Conservation (phyloP, 2,329 filamentous ascomycete genomes). For the Aspergillus carbonarius region DNA sequence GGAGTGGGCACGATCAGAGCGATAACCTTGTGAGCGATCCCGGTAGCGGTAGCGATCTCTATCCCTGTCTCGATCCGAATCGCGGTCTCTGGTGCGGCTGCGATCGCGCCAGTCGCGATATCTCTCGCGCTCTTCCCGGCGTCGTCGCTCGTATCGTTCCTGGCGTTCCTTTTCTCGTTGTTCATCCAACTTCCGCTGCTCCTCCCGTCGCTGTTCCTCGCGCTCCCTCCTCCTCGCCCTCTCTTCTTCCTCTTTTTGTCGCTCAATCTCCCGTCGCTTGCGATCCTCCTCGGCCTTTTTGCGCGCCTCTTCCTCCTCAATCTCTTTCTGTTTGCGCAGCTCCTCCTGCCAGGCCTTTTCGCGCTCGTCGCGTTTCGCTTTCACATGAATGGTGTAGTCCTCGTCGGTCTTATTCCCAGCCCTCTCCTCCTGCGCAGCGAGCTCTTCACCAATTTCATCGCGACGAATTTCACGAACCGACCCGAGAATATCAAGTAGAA, state of each 20-base stretch:
- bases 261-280: slow-evolving; percentile 44
- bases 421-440: slow-evolving; percentile 54
- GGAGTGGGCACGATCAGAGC: slow-evolving; percentile 32
- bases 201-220: slow-evolving; percentile 50
- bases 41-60: slow-evolving; percentile 28
- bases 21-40: slow-evolving; percentile 33
- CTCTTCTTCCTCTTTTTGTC: slow-evolving; percentile 46
- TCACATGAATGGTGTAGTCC: slow-evolving; percentile 57
- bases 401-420: slow-evolving; percentile 61
- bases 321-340: slow-evolving; percentile 53
- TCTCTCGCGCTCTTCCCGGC: slow-evolving; percentile 48
- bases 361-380: slow-evolving; percentile 52
- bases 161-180: slow-evolving; percentile 54
- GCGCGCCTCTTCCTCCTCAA: slow-evolving; percentile 45
- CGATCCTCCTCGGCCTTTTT: slow-evolving; percentile 43
- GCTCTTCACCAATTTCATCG: slow-evolving; percentile 59
- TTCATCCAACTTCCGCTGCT: slow-evolving; percentile 53
- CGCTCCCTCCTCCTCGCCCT: slow-evolving; percentile 52
- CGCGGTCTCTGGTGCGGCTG: slow-evolving; percentile 36
- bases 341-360: slow-evolving; percentile 51
- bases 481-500: slow-evolving; percentile 54
- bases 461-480: slow-evolving; percentile 58
- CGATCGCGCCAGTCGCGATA: slow-evolving; percentile 41
- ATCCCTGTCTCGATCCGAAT: slow-evolving; percentile 26
- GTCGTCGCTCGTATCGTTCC: slow-evolving; percentile 45